phyloP scores from a whole-genome alignment of 352 stramenopile species.

The Phytophthora vignae region DNA sequence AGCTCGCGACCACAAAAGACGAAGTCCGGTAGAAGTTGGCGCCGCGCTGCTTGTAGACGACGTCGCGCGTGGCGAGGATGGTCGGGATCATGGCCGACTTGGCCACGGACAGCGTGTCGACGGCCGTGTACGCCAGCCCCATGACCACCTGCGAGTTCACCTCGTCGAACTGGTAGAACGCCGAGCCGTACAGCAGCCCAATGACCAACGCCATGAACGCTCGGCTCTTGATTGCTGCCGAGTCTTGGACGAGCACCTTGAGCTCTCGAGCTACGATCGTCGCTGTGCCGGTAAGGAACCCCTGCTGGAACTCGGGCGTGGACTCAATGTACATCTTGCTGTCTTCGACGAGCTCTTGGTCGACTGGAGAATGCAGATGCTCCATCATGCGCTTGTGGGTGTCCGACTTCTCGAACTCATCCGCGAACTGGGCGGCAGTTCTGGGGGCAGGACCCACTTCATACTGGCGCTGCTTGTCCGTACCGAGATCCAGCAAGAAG shows the following conservation, averaged over 20 bases:
- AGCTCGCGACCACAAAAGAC: constrained; percentile 72
- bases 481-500: constrained; percentile 50
- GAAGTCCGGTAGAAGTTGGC: constrained; percentile 84
- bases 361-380: constrained; percentile 12
- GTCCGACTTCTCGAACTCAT: constrained; percentile 30
- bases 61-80: constrained; percentile 62
- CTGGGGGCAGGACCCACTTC: constrained; percentile 13
- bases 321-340: constrained; percentile 29
- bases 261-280: constrained; percentile 33
- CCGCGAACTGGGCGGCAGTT: constrained; percentile 26
- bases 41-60: constrained; percentile 89
- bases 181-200: constrained; percentile 25
- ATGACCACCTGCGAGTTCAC: constrained; percentile 32
- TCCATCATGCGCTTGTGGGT: constrained; percentile 33
- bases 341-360: constrained; percentile 5
- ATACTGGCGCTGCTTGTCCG: constrained; percentile 42
- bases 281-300: constrained; percentile 9
- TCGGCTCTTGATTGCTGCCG: constrained; percentile 31
- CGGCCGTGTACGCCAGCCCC: constrained; percentile 74
- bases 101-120: constrained; percentile 80
- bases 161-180: constrained; percentile 36
- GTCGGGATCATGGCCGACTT: constrained; percentile 72
- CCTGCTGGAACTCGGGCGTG: constrained; percentile 36
- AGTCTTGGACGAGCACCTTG: constrained; percentile 39
- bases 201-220: constrained; percentile 26